Conservation (phyloP, 2,329 filamentous ascomycete species). For the Pseudogymnoascus sp. region DNA sequence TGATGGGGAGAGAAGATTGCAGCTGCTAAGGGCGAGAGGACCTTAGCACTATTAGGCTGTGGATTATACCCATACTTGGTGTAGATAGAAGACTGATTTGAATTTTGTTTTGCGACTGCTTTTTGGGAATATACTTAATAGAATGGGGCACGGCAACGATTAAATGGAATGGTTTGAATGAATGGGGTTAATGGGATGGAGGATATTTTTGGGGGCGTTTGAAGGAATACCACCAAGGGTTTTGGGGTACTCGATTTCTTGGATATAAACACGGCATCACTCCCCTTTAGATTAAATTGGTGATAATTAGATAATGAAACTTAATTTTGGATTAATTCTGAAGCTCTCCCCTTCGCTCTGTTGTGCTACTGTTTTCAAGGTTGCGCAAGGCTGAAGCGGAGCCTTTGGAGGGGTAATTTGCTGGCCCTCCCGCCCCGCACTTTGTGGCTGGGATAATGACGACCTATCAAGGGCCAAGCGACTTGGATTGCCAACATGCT, state of each 20-base stretch:
- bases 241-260: background rate
- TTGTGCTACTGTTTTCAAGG: background rate
- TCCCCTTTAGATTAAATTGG: slow-evolving; percentile 1
- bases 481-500: background rate
- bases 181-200: background rate
- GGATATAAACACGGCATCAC: background rate
- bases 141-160: background rate
- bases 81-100: background rate
- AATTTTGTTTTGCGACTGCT: background rate
- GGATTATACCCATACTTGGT: background rate
- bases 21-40: slow-evolving; percentile 16
- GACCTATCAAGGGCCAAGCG: slow-evolving; percentile 9
- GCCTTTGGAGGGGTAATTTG: slow-evolving; percentile 9
- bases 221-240: background rate
- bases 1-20: slow-evolving; percentile 24
- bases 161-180: background rate
- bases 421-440: background rate
- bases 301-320: background rate
- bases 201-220: background rate
- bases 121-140: slow-evolving; percentile 2
- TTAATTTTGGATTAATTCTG: background rate
- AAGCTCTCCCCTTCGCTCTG: background rate
- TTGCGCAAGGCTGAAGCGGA: background rate
- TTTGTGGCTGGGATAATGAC: slow-evolving; percentile 7
- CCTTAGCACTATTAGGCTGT: background rate